Base-by-base conservation (phyloP, 2,329 filamentous ascomycete species). In the Colletotrichum orbiculare region DNA sequence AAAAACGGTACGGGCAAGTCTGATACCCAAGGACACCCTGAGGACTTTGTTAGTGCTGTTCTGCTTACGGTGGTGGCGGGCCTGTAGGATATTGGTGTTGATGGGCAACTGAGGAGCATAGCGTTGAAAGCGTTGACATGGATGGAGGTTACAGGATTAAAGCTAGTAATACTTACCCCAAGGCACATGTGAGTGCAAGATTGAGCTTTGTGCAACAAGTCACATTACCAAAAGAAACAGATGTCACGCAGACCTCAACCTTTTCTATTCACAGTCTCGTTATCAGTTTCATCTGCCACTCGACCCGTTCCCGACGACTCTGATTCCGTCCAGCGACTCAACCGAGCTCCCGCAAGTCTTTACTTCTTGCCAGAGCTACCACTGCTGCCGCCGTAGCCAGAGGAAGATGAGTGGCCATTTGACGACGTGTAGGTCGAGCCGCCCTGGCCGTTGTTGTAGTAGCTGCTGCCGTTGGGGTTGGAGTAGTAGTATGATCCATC, bases 401-500 rank as follows among this genome's bases (percentile, higher is more conserved):
- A 75, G 2, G 68, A 70, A 50, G 67, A 69, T n/a, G 59, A 69
- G 54, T 70, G 38, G 43, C 83, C 85, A 60, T 79, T 78, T 7
- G 89, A 77, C 9, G 87, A 70, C 15, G 86, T 92, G 77, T 92
- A 92, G 15, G 77, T 87, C 33, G 86, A 84, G 53, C 76, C 72
- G 6, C 89, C 89, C 10, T 74, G 73, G 48, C 88, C 88, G 69
- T 82, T 76, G 76, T 91, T 90, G 82, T 91, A 79, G 79, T 92
- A 92, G 43, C 86, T 89, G 72, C 86, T 90, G 12, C 88, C 88
- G 68, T 90, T 84, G 49, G 88, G 77, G 78, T 92, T 92, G 73
- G 84, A 86, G 78, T 92, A 92, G 79, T 92, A 91, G 82, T 92
- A 92, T 2, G 88, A 91, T 42, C 89, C 88, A 70, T 91, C 72